phyloP scores from a whole-genome alignment of 768 basidiomycete genomes.

The Hygrocybe coccinea region DNA sequence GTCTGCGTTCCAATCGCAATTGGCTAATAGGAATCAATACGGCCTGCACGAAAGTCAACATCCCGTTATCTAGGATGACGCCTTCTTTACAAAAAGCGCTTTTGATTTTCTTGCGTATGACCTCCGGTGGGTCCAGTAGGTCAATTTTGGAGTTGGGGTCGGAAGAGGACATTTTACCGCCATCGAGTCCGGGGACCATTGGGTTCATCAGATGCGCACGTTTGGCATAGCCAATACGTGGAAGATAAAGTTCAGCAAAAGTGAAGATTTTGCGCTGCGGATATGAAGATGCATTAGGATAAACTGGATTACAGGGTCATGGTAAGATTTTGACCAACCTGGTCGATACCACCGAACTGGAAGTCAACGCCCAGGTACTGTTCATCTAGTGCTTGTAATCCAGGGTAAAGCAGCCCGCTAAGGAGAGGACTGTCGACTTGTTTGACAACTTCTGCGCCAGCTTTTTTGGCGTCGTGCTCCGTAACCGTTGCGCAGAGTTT shows the following conservation, averaged over 20 bases:
- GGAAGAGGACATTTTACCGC: conserved; percentile 97
- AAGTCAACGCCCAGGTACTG: conserved; percentile 94
- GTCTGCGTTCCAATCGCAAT: conserved; percentile 57
- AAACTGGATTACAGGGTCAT: background rate
- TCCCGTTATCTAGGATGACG: conserved; percentile 80
- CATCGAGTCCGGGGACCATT: conserved; percentile 93
- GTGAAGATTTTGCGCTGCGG: conserved; percentile 96
- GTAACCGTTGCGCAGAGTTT: conserved; percentile 84
- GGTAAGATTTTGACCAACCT: conserved; percentile 53
- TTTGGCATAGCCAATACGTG: conserved; percentile 86
- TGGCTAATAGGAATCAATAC: conserved; percentile 87
- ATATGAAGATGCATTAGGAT: background rate
- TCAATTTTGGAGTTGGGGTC: conserved; percentile 98
- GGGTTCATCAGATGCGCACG: conserved; percentile 97
- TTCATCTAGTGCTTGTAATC: conserved; percentile 94
- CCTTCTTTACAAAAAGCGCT: conserved; percentile 93
- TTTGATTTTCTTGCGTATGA: conserved; percentile 84
- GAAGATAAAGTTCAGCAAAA: conserved; percentile 94
- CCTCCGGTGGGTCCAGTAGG: conserved; percentile 84
- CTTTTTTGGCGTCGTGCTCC: conserved; percentile 96
- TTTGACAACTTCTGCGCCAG: conserved; percentile 98
- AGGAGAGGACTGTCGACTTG: conserved; percentile 89
- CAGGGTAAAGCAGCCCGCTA: conserved; percentile 92
- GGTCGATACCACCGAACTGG: conserved; percentile 97
- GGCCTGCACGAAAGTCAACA: conserved; percentile 77